phyloP scores from a whole-genome alignment of 2,329 filamentous ascomycete species.

The Pezicula carpinea region DNA sequence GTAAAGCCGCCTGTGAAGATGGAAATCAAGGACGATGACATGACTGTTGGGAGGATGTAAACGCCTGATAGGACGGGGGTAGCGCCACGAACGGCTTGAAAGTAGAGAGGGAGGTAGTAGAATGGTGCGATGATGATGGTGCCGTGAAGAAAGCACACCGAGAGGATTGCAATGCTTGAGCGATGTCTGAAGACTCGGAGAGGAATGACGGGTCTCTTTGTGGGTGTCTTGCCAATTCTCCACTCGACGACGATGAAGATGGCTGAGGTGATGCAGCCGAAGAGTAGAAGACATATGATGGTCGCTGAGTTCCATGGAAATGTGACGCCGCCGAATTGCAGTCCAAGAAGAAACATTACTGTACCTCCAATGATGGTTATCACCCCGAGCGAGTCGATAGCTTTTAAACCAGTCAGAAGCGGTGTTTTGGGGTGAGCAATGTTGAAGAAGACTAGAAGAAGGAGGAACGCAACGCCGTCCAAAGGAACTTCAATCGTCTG shows the following conservation, averaged over 20 bases:
- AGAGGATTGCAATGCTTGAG: slow-evolving; percentile 63
- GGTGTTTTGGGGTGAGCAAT: slow-evolving; percentile 64
- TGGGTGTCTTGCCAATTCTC: slow-evolving; percentile 70
- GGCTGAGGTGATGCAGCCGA: slow-evolving; percentile 50
- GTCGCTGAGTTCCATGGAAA: slow-evolving; percentile 49
- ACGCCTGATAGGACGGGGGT: slow-evolving; percentile 68
- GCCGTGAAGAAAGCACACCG: slow-evolving; percentile 68
- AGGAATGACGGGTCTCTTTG: slow-evolving; percentile 76
- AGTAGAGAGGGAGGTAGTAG: slow-evolving; percentile 55
- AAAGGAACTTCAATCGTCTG: too few species aligned
- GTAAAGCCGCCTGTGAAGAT: background rate
- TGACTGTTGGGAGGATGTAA: slow-evolving; percentile 59
- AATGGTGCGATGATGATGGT: slow-evolving; percentile 34
- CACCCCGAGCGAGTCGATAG: slow-evolving; percentile 57
- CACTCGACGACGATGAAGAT: slow-evolving; percentile 68
- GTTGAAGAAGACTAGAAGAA: slow-evolving; percentile 59
- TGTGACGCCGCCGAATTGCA: slow-evolving; percentile 76
- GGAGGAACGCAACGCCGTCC: slow-evolving; percentile 40
- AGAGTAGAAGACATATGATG: slow-evolving; percentile 48
- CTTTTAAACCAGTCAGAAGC: slow-evolving; percentile 54
- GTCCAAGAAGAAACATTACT: slow-evolving; percentile 79
- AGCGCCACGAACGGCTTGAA: slow-evolving; percentile 48
- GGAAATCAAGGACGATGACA: slow-evolving; percentile 47
- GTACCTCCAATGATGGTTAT: slow-evolving; percentile 64
- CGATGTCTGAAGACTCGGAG: slow-evolving; percentile 62